Evolutionary conservation across 129 eudicot species (phyloP), one percentile per base, ranked within the genome.

Genomic region (Mikania micrantha): DNA sequence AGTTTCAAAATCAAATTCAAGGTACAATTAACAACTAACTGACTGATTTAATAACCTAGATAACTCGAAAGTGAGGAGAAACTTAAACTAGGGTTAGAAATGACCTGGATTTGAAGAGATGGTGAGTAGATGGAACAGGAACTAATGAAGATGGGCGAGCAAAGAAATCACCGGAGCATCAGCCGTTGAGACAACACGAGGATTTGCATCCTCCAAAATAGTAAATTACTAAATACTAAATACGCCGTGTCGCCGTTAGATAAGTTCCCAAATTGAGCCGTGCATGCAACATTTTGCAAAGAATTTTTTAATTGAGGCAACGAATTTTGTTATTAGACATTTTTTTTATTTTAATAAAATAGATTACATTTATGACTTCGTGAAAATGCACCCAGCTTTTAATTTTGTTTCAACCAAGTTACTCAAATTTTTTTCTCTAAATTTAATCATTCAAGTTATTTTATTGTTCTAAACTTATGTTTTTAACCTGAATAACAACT

Each of bases 21-120:
- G n/a, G 47, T 64, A 9, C 27, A 40, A 28, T 10, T 64, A 74
- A 52, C 36, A 19, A 9, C 1, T 11, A 41, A 40, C 56, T 54
- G 28, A 74, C 24, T 34, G 47, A 65, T 56, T 74, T 16, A 58
- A 70, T 19, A 57, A 41, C 24, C 41, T 57, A 44, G 27, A 10
- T n/a, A 56, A 66, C 0, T 42, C 19, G 42, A 29, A 7, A 50
- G 63, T 39, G 16, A 45, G 9, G 47, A 8, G n/a, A 42, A 20
- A 0, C 5, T 28, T 34, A 54, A 44, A 41, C 42, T 66, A 66
- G 69, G 74, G 69, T 58, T 66, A 57, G 73, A 44, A 44, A 57
- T 75, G 35, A 75, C 74, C 64, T 67, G 74, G 22, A 75, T 66
- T 57, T 9, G 61, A 50, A 65, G 66, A 56, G 28, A 28, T 35